phyloP scores from a whole-genome alignment of 2,329 filamentous ascomycete genomes.

The Colletotrichum sp. region DNA sequence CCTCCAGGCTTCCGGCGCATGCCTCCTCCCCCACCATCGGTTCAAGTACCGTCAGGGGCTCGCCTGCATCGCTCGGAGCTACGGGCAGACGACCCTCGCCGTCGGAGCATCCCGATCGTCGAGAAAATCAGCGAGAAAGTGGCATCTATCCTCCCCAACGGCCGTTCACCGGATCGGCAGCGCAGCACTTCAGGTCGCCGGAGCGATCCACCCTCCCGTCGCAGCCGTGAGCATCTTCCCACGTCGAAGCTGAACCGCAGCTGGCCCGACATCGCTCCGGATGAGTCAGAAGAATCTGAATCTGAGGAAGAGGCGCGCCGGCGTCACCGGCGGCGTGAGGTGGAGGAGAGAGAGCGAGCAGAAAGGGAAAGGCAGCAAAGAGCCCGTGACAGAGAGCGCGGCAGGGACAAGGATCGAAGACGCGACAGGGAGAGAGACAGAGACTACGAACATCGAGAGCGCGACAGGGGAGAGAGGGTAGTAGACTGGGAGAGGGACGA shows the following conservation, averaged over 20 bases:
- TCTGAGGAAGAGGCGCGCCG: slow-evolving; percentile 35
- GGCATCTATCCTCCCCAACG: slow-evolving; percentile 45
- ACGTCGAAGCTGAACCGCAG: slow-evolving; percentile 44
- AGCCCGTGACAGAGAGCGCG: slow-evolving; percentile 40
- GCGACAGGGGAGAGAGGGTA: slow-evolving; percentile 29
- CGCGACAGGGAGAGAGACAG: slow-evolving; percentile 34
- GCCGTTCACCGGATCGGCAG: slow-evolving; percentile 36
- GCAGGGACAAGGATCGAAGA: slow-evolving; percentile 29
- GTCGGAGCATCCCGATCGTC: slow-evolving; percentile 39
- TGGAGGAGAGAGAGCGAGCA: slow-evolving; percentile 28
- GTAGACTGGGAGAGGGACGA: slow-evolving; percentile 35
- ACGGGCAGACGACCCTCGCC: slow-evolving; percentile 40
- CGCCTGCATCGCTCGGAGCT: slow-evolving; percentile 38
- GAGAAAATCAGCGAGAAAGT: slow-evolving; percentile 52
- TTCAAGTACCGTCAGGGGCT: slow-evolving; percentile 25
- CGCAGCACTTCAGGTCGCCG: slow-evolving; percentile 38
- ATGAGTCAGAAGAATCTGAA: slow-evolving; percentile 37
- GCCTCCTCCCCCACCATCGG: slow-evolving; percentile 31
- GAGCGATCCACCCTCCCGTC: slow-evolving; percentile 24
- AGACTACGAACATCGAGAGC: slow-evolving; percentile 24
- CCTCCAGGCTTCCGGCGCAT: slow-evolving; percentile 37
- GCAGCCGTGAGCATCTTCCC: slow-evolving; percentile 41
- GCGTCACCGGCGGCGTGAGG: slow-evolving; percentile 22
- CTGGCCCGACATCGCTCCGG: slow-evolving; percentile 46
- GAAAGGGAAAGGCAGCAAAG: slow-evolving; percentile 41